Evolutionary conservation across 2,329 filamentous ascomycete genomes (phyloP), one percentile per base, ranked within the genome.

Genomic region (Xylaria sp.): DNA sequence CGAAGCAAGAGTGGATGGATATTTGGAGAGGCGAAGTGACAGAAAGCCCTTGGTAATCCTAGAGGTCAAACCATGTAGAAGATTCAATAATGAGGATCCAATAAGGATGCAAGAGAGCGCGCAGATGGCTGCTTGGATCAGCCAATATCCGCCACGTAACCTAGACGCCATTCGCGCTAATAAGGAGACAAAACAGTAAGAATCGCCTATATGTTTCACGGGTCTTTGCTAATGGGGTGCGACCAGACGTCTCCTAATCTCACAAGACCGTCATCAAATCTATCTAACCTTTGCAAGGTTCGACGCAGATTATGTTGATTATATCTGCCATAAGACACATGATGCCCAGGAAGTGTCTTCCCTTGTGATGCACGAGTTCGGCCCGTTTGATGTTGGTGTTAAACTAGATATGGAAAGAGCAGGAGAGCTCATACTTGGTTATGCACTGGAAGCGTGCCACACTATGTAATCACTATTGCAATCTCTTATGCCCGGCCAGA

Each of bases 1-100:
- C 20, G 63, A 65, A 47, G 63, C 63, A n/a, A 65, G 63, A 13
- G 63, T 65, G 10, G 63, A 65, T 31, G 63, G 63, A 6, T 56
- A 33, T 4, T 31, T 65, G 2, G 4, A 6, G 25, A 33, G 51
- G 4, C 61, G 61, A 25, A 2, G 2, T 20, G 50, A 55, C n/a
- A 3, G 5, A 1, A 0, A 29, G 4, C 38, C 55, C 5, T 22
- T 54, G 11, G 29, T 6, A 5, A 54, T 64, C 3, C 2, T 64
- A 1, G 55, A 64, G 22, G 61, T 64, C 20, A 64, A 64, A 20
- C 54, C 61, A 2, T 57, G 25, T 33, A 1, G 0, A 2, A 36
- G 51, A n/a, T 10, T 7, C 0, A 15, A 2, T 29, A 65, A 61
- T 6, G 1, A 1, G 1, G 4, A 0, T 2, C 2, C 3, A n/a